These are phyloP conservation scores for Puccinia hordei DNA, from an alignment of 1,284 basidiomycete genomes.

Conservation along the genomic window DNA sequence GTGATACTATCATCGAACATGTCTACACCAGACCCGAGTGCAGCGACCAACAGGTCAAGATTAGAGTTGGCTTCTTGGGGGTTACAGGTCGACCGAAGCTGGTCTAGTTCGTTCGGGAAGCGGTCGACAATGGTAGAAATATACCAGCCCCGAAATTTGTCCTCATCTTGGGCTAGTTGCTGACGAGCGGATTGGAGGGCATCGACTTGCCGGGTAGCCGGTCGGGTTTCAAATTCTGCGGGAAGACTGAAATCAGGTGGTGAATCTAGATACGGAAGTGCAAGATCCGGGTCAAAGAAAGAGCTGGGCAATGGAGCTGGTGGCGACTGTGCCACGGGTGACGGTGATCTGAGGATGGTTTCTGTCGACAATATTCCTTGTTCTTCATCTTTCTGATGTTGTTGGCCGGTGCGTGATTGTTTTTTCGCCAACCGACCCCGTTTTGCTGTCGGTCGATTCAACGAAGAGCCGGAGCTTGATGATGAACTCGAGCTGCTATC, in stretches of 20 bases:
- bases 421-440: slow-evolving; percentile 28
- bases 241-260: slow-evolving; percentile 8
- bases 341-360: not conserved
- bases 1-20: slow-evolving; percentile 18
- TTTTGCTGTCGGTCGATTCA: slow-evolving; percentile 11
- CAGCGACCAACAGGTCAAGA: not conserved
- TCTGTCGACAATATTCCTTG: too few species aligned
- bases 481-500: slow-evolving; percentile 4
- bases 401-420: not conserved
- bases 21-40: slow-evolving; percentile 10
- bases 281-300: slow-evolving; percentile 16
- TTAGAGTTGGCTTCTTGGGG: not conserved
- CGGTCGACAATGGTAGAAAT: slow-evolving; percentile 14
- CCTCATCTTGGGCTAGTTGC: not conserved
- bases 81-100: not conserved
- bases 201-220: slow-evolving; percentile 4
- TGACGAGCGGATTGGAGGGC: slow-evolving; percentile 8
- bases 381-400: not conserved
- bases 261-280: slow-evolving; percentile 2
- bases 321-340: not conserved
- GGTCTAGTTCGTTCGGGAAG: slow-evolving; percentile 23
- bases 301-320: slow-evolving; percentile 8
- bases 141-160: slow-evolving; percentile 15
- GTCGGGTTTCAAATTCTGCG: not conserved
- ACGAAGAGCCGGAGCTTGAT: slow-evolving; percentile 6